A percentile compares a stretch with the other conserved stretches of the same genome.
Conservation (phyloP, 139 green algal genomes). For the Chlorella sorokiniana region DNA sequence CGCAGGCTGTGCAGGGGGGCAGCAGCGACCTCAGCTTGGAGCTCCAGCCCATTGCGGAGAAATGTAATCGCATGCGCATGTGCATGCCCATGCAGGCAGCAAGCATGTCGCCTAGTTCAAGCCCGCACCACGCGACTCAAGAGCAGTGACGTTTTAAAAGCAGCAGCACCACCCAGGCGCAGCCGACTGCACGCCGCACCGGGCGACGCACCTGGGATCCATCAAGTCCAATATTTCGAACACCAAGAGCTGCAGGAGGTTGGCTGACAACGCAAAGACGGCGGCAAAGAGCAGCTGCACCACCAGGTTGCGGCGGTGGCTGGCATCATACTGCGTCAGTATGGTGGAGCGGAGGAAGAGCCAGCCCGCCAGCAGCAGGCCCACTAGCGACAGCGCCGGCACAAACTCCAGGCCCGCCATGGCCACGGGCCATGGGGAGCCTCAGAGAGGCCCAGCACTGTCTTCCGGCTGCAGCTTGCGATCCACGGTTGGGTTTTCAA, state of each 20-base stretch:
- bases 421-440: neutral
- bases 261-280: constrained; percentile 90
- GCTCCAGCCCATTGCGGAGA: neutral
- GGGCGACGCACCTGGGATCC: constrained; percentile 28
- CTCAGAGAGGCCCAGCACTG: neutral
- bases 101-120: too few species aligned
- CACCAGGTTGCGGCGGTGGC: constrained; percentile 50
- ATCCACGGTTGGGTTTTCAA: neutral
- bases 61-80: too few species aligned
- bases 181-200: neutral
- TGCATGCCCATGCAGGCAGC: too few species aligned
- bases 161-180: neutral
- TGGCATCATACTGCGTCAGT: constrained; percentile 47
- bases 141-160: neutral
- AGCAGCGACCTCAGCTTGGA: neutral
- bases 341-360: constrained; percentile 63
- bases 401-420: constrained; percentile 36
- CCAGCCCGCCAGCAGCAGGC: constrained; percentile 63
- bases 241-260: constrained; percentile 88
- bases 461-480: neutral
- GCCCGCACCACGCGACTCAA: too few species aligned
- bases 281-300: constrained; percentile 80
- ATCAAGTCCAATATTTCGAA: constrained; percentile 88
- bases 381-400: constrained; percentile 39
- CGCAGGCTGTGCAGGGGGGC: constrained; percentile 61